Percentiles rank a stretch among this genome's conserved stretches.
phyloP scores from a whole-genome alignment of 1,139 yeast genomes.

The Zygosaccharomyces pseudobailii region DNA sequence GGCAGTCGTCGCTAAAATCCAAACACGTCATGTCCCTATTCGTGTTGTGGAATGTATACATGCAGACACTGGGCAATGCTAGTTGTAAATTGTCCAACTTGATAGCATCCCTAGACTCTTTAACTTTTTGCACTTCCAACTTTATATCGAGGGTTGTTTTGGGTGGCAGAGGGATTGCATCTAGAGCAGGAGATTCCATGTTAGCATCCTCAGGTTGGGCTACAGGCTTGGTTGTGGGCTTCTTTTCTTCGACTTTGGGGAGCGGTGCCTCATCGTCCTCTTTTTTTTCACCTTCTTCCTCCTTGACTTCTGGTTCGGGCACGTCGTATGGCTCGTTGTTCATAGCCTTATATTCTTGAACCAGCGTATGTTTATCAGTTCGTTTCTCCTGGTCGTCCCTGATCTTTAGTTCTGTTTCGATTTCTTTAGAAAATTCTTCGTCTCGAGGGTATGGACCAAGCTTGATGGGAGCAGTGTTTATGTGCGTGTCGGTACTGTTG shows the following conservation, averaged over 20 bases:
- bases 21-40: conserved; percentile 80
- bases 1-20: conserved; percentile 81
- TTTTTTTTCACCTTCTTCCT: conserved; percentile 6
- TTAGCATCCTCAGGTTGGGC: conserved; percentile 14
- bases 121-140: conserved; percentile 69
- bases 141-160: conserved; percentile 76
- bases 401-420: conserved; percentile 74
- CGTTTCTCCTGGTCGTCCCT: conserved; percentile 54
- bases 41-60: conserved; percentile 97
- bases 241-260: conserved; percentile 19
- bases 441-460: conserved; percentile 84
- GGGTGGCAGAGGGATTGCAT: conserved; percentile 76
- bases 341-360: conserved; percentile 45
- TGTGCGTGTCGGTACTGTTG: conserved; percentile 46
- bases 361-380: conserved; percentile 37
- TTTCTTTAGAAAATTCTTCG: conserved; percentile 76
- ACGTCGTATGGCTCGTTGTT: conserved; percentile 29
- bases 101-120: conserved; percentile 75
- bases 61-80: conserved; percentile 88
- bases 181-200: conserved; percentile 68
- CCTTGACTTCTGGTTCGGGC: conserved; percentile 11
- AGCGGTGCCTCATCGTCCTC: background rate
- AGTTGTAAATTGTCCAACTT: conserved; percentile 65
- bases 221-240: conserved; percentile 4
- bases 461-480: conserved; percentile 65